Conservation (phyloP, 495 filamentous ascomycete species). For the Venustampulla echinocandica region DNA sequence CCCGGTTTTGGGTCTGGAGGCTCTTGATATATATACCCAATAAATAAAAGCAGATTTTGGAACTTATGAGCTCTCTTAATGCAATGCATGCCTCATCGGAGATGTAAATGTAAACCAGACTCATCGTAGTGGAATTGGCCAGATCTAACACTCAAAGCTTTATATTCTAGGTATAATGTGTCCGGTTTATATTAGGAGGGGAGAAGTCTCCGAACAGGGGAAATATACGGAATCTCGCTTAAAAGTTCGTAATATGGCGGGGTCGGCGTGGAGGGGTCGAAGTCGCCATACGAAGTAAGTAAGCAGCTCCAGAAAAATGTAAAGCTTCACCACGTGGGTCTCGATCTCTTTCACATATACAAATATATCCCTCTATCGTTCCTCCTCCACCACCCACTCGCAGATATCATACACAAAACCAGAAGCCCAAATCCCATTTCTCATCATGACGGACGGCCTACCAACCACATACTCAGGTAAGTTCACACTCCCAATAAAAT, state of each 20-base stretch:
- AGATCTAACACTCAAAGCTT: too few relatives aligned
- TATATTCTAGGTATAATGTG: too few relatives aligned
- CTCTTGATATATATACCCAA: background rate
- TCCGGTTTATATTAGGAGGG: too few relatives aligned
- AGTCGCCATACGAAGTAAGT: background rate
- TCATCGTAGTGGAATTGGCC: too few relatives aligned
- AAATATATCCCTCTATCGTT: too few relatives aligned
- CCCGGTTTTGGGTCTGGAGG: too few relatives aligned
- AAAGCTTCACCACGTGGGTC: conserved; percentile 1
- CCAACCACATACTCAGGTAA: conserved; percentile 47
- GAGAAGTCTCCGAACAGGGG: background rate
- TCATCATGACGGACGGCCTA: conserved; percentile 43
- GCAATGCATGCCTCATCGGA: background rate
- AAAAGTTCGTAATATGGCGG: background rate
- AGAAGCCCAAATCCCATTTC: too few relatives aligned
- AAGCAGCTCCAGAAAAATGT: background rate
- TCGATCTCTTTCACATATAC: too few relatives aligned
- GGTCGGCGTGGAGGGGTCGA: background rate
- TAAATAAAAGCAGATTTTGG: background rate
- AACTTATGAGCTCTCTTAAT: background rate
- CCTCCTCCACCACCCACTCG: conserved; percentile 18
- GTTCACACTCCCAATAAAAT: conserved; percentile 14
- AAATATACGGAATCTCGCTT: background rate
- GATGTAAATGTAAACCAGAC: background rate
- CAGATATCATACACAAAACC: too few relatives aligned